Base-by-base conservation (phyloP, 2,329 filamentous ascomycete species). In the Pseudohalonectria lignicola region DNA sequence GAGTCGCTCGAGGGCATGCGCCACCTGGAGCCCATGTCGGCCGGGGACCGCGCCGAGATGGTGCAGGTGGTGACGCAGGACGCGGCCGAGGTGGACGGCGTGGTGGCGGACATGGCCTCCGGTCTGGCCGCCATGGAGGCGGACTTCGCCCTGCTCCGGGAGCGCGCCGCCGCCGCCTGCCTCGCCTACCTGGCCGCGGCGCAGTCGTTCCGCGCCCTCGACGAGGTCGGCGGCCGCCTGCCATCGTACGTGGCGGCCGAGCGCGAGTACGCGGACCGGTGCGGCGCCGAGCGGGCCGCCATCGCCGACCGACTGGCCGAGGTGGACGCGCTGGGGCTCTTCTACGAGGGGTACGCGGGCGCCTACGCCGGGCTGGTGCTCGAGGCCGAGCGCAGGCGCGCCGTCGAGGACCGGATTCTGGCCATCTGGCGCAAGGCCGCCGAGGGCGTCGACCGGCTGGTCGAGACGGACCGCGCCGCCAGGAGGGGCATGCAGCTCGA, bases 341-440 rank as follows among this genome's bases (percentile, higher is more conserved):
- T 95, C 49, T 96, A 95, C 57, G 82, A 90, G 43, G 79, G 82
- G 15, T 98, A 96, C 51, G 70, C 84, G 16, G 73, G 77, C 37
- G 86, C 87, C 0, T 96, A 98, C 53, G 82, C 86, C 47, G 79
- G 81, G 16, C 65, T 98, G 11, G 71, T 95, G 18, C 70, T 94
- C 2, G 92, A 98, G 56, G 81, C 87, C 5, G 81, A 82, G 37
- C 71, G 92, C 18, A 73, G 92, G 9, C 76, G 76, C 42, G 66
- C 71, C 12, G 76, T 85, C 26, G 83, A 92, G 50, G 76, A 81
- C 23, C 79, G 82, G 44, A 81, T 93, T 37, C 71, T 79, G 47
- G 70, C 68, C 31, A 76, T 94, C 19, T 82, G 87, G 52, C 75
- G 74, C 43, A 87, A 88, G 49, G 85, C 90, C 1, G 77, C 79